Percentiles rank a stretch among this genome's conserved stretches.
Conservation (phyloP, 169 alveolate genomes). For the Neospora caninum region DNA sequence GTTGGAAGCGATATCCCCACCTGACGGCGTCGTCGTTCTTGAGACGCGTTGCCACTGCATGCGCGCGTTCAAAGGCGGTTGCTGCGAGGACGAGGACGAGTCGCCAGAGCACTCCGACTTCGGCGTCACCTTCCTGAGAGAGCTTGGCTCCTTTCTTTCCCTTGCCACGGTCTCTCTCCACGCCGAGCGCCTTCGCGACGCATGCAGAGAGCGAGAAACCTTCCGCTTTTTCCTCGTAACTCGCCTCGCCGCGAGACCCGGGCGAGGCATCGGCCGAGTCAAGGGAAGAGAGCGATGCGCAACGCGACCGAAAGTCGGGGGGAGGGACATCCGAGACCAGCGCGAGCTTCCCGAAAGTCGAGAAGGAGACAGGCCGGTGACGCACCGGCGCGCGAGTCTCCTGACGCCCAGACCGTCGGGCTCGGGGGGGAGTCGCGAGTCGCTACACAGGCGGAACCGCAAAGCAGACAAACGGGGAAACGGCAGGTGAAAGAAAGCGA, state of each 20-base stretch:
- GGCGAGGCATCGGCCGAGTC: neutral
- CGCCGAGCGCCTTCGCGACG: neutral
- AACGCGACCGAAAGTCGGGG: too few species aligned
- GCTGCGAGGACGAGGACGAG: neutral
- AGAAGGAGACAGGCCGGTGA: neutral
- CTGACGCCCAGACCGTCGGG: neutral
- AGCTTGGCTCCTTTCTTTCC: neutral
- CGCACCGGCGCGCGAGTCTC: neutral
- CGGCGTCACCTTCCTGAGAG: neutral
- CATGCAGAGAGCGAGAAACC: neutral
- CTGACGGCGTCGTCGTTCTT: neutral
- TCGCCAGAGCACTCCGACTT: neutral
- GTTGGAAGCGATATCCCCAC: too few species aligned
- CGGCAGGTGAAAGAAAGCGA: neutral
- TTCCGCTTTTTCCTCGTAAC: too few species aligned
- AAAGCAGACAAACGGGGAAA: neutral
- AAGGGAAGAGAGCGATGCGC: neutral
- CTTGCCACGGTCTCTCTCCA: neutral
- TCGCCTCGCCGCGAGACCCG: too few species aligned
- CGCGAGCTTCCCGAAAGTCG: neutral
- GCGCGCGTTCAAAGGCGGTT: slow-evolving; percentile 16
- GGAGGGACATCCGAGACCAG: neutral
- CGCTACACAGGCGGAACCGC: too few species aligned
- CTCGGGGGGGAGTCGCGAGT: too few species aligned
- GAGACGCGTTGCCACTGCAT: neutral